phyloP scores from a whole-genome alignment of 1,139 yeast genomes.

The Blastobotrys capitulatus region DNA sequence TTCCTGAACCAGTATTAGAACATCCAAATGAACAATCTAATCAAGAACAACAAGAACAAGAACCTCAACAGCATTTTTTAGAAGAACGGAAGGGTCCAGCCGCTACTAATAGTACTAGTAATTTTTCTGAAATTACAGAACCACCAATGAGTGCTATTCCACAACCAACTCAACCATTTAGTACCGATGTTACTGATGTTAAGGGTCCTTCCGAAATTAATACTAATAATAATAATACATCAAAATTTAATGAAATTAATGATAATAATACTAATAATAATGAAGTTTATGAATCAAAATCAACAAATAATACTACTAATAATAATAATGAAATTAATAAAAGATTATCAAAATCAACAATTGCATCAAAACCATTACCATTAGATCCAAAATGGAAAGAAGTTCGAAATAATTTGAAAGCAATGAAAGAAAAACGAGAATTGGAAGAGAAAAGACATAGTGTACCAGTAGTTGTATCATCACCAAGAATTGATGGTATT shows the following conservation, averaged over 20 bases:
- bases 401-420: conserved; percentile 21
- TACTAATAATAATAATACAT: too few species aligned
- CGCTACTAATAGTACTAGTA: not conserved
- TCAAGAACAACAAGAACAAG: not conserved
- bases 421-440: conserved; percentile 16
- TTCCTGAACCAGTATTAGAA: not conserved
- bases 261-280: too few species aligned
- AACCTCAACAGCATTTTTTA: not conserved
- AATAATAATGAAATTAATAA: too few species aligned
- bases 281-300: too few species aligned
- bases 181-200: not conserved
- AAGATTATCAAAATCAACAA: conserved; percentile 1
- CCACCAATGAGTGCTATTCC: too few species aligned
- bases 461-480: conserved; percentile 6
- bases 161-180: too few species aligned
- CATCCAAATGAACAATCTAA: not conserved
- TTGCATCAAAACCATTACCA: conserved; percentile 15
- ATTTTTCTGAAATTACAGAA: not conserved
- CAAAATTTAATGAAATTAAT: too few species aligned
- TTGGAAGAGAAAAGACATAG: conserved; percentile 9
- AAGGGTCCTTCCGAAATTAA: not conserved
- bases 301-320: not conserved
- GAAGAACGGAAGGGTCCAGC: not conserved
- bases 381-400: conserved; percentile 23
- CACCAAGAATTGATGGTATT: conserved; percentile 1